Percentiles rank a stretch among this genome's conserved stretches.
Conservation (phyloP, 192 early-diverging fungal genomes). For the Backusella macrospora region DNA sequence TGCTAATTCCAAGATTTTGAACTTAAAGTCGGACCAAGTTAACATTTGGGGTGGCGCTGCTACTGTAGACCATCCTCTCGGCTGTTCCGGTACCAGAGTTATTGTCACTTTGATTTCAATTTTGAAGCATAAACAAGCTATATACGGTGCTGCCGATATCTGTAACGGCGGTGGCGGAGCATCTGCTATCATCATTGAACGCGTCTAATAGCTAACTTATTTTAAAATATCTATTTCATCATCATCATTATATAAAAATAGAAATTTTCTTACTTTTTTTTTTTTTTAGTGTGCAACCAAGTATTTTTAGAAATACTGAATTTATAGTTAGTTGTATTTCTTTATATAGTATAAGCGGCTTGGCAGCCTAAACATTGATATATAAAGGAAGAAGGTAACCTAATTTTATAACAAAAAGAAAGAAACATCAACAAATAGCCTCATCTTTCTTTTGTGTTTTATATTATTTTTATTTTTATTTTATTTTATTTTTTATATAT, state of each 20-base stretch:
- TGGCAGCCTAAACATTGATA: conserved; percentile 11
- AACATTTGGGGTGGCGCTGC: conserved; percentile 98
- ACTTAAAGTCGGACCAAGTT: conserved; percentile 73
- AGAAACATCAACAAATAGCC: background rate
- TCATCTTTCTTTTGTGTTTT: conserved; percentile 14
- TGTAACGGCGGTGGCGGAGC: conserved; percentile 65
- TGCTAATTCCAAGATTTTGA: conserved; percentile 84
- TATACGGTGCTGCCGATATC: conserved; percentile 89
- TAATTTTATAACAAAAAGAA: conserved; percentile 11
- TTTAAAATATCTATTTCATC: background rate
- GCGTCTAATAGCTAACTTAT: conserved; percentile 41
- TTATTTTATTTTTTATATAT: background rate
- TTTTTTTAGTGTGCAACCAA: background rate
- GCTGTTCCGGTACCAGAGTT: conserved; percentile 78
- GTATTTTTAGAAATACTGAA: background rate
- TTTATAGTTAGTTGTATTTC: conserved; percentile 1
- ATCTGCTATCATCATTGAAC: conserved; percentile 27
- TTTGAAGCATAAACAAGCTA: conserved; percentile 70
- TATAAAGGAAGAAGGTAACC: conserved; percentile 4
- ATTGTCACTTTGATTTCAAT: conserved; percentile 80
- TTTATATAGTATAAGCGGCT: conserved; percentile 7
- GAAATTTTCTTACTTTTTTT: background rate
- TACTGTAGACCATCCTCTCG: conserved; percentile 88
- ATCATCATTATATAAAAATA: background rate
- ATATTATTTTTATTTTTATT: conserved; percentile 7